Conservation (phyloP, 352 stramenopile species). For the Globisporangium radiosum region DNA sequence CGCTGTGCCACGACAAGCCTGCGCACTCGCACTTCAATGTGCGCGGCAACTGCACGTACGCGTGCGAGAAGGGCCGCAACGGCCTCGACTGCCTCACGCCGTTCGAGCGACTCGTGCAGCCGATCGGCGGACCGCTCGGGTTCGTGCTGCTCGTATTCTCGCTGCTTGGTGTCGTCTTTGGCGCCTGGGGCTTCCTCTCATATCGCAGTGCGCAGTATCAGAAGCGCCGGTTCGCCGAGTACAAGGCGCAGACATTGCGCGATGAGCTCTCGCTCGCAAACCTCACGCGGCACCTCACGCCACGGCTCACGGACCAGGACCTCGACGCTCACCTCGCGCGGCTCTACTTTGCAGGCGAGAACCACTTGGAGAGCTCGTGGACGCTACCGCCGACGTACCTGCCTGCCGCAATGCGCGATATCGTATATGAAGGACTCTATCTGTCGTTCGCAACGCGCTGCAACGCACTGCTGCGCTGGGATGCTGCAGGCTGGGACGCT, state of each 20-base stretch:
- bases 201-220: constrained; percentile 46
- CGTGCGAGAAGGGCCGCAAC: constrained; percentile 71
- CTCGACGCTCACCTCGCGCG: constrained; percentile 60
- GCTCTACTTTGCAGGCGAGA: constrained; percentile 69
- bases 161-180: constrained; percentile 46
- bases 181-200: constrained; percentile 62
- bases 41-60: constrained; percentile 72
- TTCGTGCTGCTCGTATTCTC: constrained; percentile 68
- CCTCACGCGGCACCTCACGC: constrained; percentile 63
- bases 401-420: constrained; percentile 43
- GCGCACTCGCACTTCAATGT: constrained; percentile 72
- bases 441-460: constrained; percentile 60
- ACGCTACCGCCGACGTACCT: constrained; percentile 55
- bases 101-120: constrained; percentile 76
- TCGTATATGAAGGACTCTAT: constrained; percentile 75
- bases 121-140: constrained; percentile 65
- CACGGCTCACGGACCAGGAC: constrained; percentile 73
- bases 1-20: constrained; percentile 50
- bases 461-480: constrained; percentile 65
- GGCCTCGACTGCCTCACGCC: constrained; percentile 77
- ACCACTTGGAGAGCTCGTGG: constrained; percentile 64
- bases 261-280: constrained; percentile 68
- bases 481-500: constrained; percentile 49
- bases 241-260: constrained; percentile 64
- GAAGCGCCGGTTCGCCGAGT: constrained; percentile 53